phyloP scores from a whole-genome alignment of 768 basidiomycete genomes.

The Naganishia friedmannii region DNA sequence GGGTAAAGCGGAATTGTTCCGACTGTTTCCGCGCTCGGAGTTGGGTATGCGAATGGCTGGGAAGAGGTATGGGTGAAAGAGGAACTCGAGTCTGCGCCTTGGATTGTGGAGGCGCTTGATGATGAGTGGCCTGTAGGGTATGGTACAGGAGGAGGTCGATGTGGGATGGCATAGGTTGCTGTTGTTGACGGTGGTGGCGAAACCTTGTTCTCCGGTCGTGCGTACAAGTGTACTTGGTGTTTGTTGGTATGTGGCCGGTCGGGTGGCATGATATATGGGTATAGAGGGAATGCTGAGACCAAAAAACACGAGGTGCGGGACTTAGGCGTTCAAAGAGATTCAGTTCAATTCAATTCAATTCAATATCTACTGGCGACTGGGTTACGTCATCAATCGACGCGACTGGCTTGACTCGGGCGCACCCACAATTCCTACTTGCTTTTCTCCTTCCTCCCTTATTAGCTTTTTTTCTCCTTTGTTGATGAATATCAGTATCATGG shows the following conservation, averaged over 20 bases:
- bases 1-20: conserved; percentile 37
- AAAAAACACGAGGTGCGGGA: background rate
- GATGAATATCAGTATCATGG: too few species aligned
- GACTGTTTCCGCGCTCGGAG: background rate
- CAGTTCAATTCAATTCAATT: too few species aligned
- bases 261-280: conserved; percentile 15
- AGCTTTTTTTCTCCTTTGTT: too few species aligned
- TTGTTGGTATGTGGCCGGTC: background rate
- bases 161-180: background rate
- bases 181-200: background rate
- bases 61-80: background rate
- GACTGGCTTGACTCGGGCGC: too few species aligned
- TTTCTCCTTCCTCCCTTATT: too few species aligned
- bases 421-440: background rate
- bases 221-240: background rate
- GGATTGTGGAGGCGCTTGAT: background rate
- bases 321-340: too few species aligned
- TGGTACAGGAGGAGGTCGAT: conserved; percentile 28
- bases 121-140: conserved; percentile 25
- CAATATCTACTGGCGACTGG: too few species aligned
- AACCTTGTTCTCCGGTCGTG: background rate
- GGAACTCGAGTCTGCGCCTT: background rate
- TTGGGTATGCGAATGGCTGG: background rate
- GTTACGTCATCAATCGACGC: too few species aligned
- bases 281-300: background rate